Evolutionary conservation across 176 grass and related monocot genomes (phyloP).

Genomic region (Raddia guianensis): DNA sequence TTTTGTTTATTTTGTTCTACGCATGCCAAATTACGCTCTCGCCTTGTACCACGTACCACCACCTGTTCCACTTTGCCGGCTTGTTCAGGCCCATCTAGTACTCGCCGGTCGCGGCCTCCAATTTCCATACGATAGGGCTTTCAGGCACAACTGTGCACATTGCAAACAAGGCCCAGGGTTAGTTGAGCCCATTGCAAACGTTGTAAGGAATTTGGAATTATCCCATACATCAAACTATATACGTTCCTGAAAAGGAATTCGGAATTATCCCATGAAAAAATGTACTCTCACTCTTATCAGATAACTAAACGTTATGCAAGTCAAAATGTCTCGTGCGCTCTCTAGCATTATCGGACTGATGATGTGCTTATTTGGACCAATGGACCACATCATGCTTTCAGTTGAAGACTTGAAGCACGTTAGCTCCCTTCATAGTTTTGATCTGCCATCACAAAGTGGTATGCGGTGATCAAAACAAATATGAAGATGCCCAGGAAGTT

Average conservation of each 20-base stretch:
- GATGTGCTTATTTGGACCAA: background rate
- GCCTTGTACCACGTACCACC: too few relatives aligned
- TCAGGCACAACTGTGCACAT: background rate
- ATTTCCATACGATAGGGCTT: background rate
- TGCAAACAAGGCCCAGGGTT: background rate
- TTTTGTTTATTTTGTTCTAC: background rate
- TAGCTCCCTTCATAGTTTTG: slow-evolving; percentile 76
- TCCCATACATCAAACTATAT: background rate
- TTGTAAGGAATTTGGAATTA: too few relatives aligned
- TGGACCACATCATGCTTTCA: slow-evolving; percentile 7
- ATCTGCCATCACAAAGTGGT: slow-evolving; percentile 84
- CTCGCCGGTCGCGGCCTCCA: too few relatives aligned
- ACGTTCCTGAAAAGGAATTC: background rate
- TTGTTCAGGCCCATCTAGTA: background rate
- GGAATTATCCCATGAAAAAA: background rate
- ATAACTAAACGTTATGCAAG: background rate
- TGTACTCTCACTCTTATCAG: background rate
- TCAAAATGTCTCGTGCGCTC: background rate
- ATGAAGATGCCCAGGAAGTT: slow-evolving; percentile 95
- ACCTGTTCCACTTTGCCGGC: too few relatives aligned
- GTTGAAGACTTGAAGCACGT: background rate
- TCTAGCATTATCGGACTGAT: background rate
- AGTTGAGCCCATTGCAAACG: background rate
- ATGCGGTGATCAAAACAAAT: slow-evolving; percentile 71
- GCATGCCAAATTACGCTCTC: background rate